phyloP scores from a whole-genome alignment of 768 basidiomycete species.

The Lactarius sanguifluus region DNA sequence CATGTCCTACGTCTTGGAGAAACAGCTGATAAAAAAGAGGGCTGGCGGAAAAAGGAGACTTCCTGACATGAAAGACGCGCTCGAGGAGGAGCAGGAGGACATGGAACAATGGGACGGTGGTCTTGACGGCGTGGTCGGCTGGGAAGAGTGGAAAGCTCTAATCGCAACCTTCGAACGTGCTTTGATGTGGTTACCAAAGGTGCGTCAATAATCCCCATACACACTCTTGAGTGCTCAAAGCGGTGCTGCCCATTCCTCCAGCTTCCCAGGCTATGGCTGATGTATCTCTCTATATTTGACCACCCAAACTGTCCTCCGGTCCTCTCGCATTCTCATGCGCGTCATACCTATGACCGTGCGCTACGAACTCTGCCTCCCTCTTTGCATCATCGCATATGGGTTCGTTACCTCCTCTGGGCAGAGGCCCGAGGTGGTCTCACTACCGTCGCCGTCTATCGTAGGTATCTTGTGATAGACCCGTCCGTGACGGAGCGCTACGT shows the following conservation, averaged over 20 bases:
- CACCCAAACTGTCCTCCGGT: constrained; percentile 86
- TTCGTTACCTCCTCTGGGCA: constrained; percentile 89
- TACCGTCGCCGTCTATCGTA: constrained; percentile 78
- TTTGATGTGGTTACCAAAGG: constrained; percentile 91
- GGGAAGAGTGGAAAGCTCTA: constrained; percentile 92
- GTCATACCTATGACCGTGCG: constrained; percentile 92
- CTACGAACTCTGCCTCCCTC: constrained; percentile 92
- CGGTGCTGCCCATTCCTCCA: constrained; percentile 36
- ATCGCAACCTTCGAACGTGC: constrained; percentile 89
- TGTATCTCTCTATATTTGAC: constrained; percentile 86
- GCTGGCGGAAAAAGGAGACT: constrained; percentile 90
- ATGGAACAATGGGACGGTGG: constrained; percentile 84
- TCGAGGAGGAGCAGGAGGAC: constrained; percentile 82
- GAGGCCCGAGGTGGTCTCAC: constrained; percentile 79
- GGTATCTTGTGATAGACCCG: constrained; percentile 83
- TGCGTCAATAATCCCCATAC: constrained; percentile 40
- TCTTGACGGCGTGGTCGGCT: constrained; percentile 87
- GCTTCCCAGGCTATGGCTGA: constrained; percentile 93
- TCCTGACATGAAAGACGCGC: constrained; percentile 84
- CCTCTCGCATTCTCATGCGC: constrained; percentile 86
- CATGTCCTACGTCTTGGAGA: constrained; percentile 84
- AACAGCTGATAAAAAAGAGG: constrained; percentile 64
- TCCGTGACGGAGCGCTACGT: constrained; percentile 79
- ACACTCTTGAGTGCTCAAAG: neutral
- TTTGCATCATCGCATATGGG: constrained; percentile 90